Base-by-base conservation (phyloP, 305 asterid species). In the Fraxinus ornus region DNA sequence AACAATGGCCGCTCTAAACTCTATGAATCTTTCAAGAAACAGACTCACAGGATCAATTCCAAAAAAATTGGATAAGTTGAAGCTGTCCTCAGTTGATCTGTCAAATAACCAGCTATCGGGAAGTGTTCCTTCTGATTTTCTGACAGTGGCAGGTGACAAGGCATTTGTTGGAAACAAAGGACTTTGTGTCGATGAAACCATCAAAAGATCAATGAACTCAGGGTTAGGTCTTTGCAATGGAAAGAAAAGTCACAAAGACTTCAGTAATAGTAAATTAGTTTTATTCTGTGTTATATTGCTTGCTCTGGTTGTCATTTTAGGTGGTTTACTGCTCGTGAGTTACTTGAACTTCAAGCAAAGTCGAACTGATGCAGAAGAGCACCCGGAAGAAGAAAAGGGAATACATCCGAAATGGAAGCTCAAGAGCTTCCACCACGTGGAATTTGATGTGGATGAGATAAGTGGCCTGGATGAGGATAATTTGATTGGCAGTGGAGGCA, bases 401-500 rank as follows among this genome's bases (percentile, higher is more conserved):
- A 62, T 26, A 13, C 33, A 60, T 76, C 86, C 91, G 7, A 89
- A 77, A 52, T 94, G 97, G 94, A 93, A 88, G 82, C 88, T 96
- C 9, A 94, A 93, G 90, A 96, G 93, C 88, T 96, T 94, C 89
- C 98, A 94, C 82, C 91, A 89, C 44, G 85, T 94, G 64, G 98
- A 96, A 81, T 82, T 96, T 24, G 97, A 92, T 79, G 94, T 83
- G 10, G 94, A 94, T 74, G 99, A 94, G 62, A 88, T 96, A 87
- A 85, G 90, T 78, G 86, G 85, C 21, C 19, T 91, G 32, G 97
- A 93, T 28, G 98, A 92, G 82, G 93, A 90, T 41, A 94, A 91
- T 80, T 80, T 96, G 89, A 89, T 96, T 2, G 99, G 98, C 10
- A 89, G 88, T 47, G 99, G 99, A 82, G 91, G 97, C 81, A 93